Percentiles rank a stretch among this genome's conserved stretches.
phyloP scores from a whole-genome alignment of 2,329 filamentous ascomycete genomes.

The Curvularia sp. region DNA sequence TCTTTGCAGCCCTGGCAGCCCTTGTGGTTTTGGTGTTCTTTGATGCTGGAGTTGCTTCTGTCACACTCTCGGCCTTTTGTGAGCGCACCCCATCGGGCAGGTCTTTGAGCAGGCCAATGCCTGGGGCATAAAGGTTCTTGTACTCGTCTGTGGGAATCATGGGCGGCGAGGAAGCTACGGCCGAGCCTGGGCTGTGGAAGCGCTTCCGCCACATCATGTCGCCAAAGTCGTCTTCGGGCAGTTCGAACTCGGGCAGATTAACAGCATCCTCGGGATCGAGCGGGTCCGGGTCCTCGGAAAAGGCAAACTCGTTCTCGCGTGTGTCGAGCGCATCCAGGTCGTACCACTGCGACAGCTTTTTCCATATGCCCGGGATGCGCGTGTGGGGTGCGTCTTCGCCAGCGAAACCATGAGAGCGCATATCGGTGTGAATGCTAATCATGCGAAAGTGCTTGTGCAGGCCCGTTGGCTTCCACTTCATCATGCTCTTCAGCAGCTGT shows the following conservation, averaged over 20 bases:
- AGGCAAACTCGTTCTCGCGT: slow-evolving; percentile 69
- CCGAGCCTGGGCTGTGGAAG: slow-evolving; percentile 40
- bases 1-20: slow-evolving; percentile 35
- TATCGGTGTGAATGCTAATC: slow-evolving; percentile 48
- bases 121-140: slow-evolving; percentile 43
- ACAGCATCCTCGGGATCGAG: slow-evolving; percentile 48
- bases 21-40: slow-evolving; percentile 41
- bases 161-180: slow-evolving; percentile 41
- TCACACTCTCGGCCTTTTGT: slow-evolving; percentile 39
- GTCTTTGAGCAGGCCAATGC: slow-evolving; percentile 45
- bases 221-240: slow-evolving; percentile 55
- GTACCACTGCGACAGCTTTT: slow-evolving; percentile 82
- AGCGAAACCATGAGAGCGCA: slow-evolving; percentile 67
- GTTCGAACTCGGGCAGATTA: slow-evolving; percentile 50
- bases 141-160: slow-evolving; percentile 43
- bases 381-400: slow-evolving; percentile 77
- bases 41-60: slow-evolving; percentile 41
- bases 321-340: slow-evolving; percentile 87
- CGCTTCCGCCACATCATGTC: slow-evolving; percentile 55
- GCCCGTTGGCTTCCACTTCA: slow-evolving; percentile 93
- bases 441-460: slow-evolving; percentile 68
- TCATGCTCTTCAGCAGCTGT: slow-evolving; percentile 89
- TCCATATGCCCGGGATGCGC: slow-evolving; percentile 89
- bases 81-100: slow-evolving; percentile 37
- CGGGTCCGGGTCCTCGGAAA: slow-evolving; percentile 64